Evolutionary conservation across 1,284 basidiomycete genomes (phyloP), one percentile per base, ranked within the genome.

Genomic region (Leccinum fuscescens): DNA sequence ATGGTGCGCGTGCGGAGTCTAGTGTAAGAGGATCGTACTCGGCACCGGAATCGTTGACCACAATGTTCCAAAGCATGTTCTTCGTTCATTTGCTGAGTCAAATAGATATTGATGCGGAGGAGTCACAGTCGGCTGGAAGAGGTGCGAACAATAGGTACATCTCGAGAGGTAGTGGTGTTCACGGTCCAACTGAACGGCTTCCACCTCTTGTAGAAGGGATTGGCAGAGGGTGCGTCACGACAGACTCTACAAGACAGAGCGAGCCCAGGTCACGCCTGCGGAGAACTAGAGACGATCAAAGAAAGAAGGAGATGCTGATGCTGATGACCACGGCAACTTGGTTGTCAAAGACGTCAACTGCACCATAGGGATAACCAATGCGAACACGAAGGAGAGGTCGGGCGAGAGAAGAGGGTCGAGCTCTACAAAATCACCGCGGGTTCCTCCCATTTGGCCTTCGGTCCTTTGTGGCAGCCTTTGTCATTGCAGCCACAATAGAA

Each of bases 41-140:
- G 11, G 88, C 84, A 61, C 88, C 88, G n/a, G 86, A 86, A 67
- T 91, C 88, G 69, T 95, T 94, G 64, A 96, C 84, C 6, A 89
- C 87, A 64, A 96, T 93, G 75, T 95, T 95, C 86, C 90, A 92
- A 92, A 95, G 80, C 85, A 91, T 92, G 75, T 93, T 89, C 68
- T 90, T 35, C 85, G 61, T 81, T 80, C 66, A 95, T 85, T 80
- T 90, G 91, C 76, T 93, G 90, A 3, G 93, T 96, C 57, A 95
- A 81, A 74, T 94, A 96, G 66, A 95, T 33, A 33, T 93, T 90
- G 79, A 96, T 94, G 59, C 86, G 88, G 64, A 95, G 80, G 92
- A 54, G 33, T 33, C 33, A 33, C 33, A 33, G 33, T 33, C 33
- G 12, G 33, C 33, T 33, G 33, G 33, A 33, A 14, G 33, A 33